Percentiles rank a stretch among this genome's conserved stretches.
phyloP scores from a whole-genome alignment of 2,329 filamentous ascomycete species.

The Pleurostoma richardsiae region DNA sequence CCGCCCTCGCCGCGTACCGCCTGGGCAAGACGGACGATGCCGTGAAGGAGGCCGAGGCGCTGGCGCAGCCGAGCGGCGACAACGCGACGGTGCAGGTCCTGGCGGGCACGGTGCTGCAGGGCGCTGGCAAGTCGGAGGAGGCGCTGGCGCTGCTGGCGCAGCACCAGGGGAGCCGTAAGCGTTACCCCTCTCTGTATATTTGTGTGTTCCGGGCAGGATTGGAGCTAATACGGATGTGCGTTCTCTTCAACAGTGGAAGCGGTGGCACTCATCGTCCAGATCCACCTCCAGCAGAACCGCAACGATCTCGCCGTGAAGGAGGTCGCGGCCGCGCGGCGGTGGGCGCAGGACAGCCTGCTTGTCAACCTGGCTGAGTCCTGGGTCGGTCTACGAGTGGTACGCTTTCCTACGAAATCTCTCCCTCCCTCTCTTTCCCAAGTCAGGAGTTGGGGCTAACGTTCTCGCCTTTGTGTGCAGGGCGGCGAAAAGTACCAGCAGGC shows the following conservation, averaged over 20 bases:
- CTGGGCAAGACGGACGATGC: slow-evolving; percentile 59
- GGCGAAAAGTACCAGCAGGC: slow-evolving; percentile 94
- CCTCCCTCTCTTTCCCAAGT: too few relatives aligned
- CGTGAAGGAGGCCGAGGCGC: slow-evolving; percentile 56
- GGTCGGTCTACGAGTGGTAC: slow-evolving; percentile 82
- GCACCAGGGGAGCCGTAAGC: slow-evolving; percentile 77
- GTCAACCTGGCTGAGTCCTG: slow-evolving; percentile 95
- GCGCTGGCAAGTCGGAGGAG: slow-evolving; percentile 76
- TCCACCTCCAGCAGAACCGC: slow-evolving; percentile 87
- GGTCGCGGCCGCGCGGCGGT: slow-evolving; percentile 78
- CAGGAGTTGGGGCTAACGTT: too few relatives aligned
- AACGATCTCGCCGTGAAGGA: slow-evolving; percentile 88
- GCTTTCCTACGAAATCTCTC: slow-evolving; percentile 22
- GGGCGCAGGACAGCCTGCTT: slow-evolving; percentile 90
- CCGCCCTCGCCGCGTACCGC: slow-evolving; percentile 65
- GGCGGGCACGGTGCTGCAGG: slow-evolving; percentile 76
- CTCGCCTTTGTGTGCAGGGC: slow-evolving; percentile 47
- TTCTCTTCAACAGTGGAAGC: slow-evolving; percentile 51
- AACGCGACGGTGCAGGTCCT: slow-evolving; percentile 79
- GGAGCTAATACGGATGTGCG: slow-evolving; percentile 14
- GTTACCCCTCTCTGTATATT: too few relatives aligned
- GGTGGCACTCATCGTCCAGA: slow-evolving; percentile 85
- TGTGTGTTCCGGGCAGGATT: slow-evolving; percentile 1
- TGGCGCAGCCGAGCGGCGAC: slow-evolving; percentile 63
- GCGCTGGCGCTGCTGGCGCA: slow-evolving; percentile 73